Percentiles rank a stretch among this genome's conserved stretches.
These are phyloP conservation scores for Pseudohyphozyma bogoriensis DNA, from an alignment of 768 basidiomycete genomes.

Conservation along the genomic window DNA sequence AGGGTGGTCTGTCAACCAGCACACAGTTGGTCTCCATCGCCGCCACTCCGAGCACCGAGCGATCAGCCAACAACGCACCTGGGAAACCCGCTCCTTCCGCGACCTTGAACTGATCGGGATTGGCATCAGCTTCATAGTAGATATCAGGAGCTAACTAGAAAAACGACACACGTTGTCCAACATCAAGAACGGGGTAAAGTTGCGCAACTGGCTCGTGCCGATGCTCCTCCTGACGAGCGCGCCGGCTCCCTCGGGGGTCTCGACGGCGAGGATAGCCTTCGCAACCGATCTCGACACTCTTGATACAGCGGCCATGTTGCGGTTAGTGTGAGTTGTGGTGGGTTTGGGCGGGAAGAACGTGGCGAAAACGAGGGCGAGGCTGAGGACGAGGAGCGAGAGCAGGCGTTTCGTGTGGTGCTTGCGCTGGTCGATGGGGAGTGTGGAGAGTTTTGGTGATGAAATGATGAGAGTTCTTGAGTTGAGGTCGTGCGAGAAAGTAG, in stretches of 20 bases:
- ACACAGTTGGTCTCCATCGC: conserved; percentile 1
- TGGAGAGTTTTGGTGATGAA: no score
- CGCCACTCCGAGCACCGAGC: neutral
- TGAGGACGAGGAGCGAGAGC: neutral
- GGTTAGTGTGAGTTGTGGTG: neutral
- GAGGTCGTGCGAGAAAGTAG: no score
- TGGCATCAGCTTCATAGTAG: conserved; percentile 3
- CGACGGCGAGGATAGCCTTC: conserved; percentile 61
- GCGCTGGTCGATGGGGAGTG: no score
- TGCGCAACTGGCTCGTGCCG: conserved; percentile 60
- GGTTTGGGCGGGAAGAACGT: neutral
- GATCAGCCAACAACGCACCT: conserved; percentile 36
- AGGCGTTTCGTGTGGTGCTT: no score
- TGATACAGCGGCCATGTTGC: neutral
- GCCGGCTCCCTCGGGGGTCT: conserved; percentile 50
- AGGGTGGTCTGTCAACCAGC: conserved; percentile 65
- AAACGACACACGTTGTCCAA: conserved; percentile 32
- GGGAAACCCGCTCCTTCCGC: conserved; percentile 50
- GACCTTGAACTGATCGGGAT: conserved; percentile 58
- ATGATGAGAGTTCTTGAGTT: no score
- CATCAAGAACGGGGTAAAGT: conserved; percentile 85
- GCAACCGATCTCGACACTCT: conserved; percentile 49
- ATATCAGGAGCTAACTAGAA: neutral
- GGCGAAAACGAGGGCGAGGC: neutral
- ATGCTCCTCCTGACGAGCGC: conserved; percentile 79